Conservation (phyloP, 768 basidiomycete genomes). For the Tulasnella sp. region DNA sequence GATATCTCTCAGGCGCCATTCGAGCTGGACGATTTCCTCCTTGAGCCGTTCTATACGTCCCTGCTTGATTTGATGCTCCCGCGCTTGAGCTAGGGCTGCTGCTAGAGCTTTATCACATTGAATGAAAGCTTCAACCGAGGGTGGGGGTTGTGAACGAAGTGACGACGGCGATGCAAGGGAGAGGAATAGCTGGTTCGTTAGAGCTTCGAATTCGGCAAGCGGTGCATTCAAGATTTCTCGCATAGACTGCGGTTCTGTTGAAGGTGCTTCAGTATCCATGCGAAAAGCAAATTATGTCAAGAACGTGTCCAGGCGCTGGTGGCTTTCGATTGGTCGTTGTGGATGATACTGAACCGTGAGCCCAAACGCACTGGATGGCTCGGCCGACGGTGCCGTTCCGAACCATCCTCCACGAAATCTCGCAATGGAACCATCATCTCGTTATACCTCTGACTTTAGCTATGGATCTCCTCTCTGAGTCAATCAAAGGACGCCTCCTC, state of each 20-base stretch:
- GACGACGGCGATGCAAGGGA: constrained; percentile 58
- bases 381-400: background rate
- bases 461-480: constrained; percentile 53
- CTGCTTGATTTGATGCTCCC: constrained; percentile 66
- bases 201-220: constrained; percentile 18
- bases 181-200: constrained; percentile 59
- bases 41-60: constrained; percentile 60
- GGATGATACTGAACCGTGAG: no score
- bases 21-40: constrained; percentile 55
- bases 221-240: constrained; percentile 8
- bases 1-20: constrained; percentile 56
- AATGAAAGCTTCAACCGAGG: constrained; percentile 41
- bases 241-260: constrained; percentile 4
- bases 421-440: no score
- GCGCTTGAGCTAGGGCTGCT: constrained; percentile 49
- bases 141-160: constrained; percentile 48
- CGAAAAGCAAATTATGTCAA: no score
- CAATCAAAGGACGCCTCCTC: constrained; percentile 72
- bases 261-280: background rate
- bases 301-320: background rate
- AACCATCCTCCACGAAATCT: background rate
- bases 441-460: background rate
- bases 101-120: constrained; percentile 55
- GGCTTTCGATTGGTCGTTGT: background rate
- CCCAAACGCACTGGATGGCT: no score